Conservation (phyloP, 2,329 filamentous ascomycete species). For the Lizonia empirigonia region DNA sequence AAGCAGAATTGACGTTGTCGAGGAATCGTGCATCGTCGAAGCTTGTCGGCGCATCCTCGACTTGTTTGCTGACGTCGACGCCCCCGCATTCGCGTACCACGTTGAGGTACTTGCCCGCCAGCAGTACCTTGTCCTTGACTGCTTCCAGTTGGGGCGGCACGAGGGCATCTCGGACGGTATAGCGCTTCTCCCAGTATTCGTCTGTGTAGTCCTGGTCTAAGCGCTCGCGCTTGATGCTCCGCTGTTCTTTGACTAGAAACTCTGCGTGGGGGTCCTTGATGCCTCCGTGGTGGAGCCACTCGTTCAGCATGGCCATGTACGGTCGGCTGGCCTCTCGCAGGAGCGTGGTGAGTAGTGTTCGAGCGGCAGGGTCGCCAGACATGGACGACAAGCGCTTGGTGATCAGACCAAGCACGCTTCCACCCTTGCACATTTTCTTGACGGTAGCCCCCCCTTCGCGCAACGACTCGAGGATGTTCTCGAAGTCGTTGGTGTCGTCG, state of each 20-base stretch:
- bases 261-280: constrained; percentile 94
- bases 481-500: constrained; percentile 81
- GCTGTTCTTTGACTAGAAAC: constrained; percentile 94
- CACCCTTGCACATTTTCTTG: constrained; percentile 96
- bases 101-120: constrained; percentile 97
- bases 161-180: constrained; percentile 89
- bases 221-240: constrained; percentile 88
- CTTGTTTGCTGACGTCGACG: constrained; percentile 88
- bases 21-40: constrained; percentile 92
- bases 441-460: constrained; percentile 83
- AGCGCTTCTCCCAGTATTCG: constrained; percentile 98
- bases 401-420: constrained; percentile 86
- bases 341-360: constrained; percentile 78
- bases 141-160: constrained; percentile 89
- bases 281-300: constrained; percentile 95
- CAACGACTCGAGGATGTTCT: constrained; percentile 89
- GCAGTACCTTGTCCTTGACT: constrained; percentile 90
- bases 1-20: constrained; percentile 94
- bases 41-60: constrained; percentile 84
- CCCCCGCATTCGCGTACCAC: constrained; percentile 97
- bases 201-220: constrained; percentile 97
- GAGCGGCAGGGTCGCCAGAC: constrained; percentile 90
- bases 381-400: constrained; percentile 84
- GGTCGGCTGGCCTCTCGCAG: constrained; percentile 87
- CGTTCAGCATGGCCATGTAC: constrained; percentile 98